These are phyloP conservation scores for Hericium coralloides DNA, from an alignment of 768 basidiomycete genomes.

Conservation along the genomic window DNA sequence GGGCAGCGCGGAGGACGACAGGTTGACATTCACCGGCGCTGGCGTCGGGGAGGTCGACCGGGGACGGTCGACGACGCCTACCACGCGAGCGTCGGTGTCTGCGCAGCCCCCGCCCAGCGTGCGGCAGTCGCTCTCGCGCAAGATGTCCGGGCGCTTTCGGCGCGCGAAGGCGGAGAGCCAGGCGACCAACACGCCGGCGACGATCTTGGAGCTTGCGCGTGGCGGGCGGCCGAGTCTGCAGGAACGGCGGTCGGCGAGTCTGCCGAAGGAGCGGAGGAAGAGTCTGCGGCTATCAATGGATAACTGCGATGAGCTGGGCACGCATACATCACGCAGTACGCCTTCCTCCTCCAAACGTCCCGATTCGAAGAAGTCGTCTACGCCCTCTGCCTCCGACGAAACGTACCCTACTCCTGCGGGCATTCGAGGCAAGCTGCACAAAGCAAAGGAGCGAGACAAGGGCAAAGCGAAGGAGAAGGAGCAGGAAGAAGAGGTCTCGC, in stretches of 20 bases:
- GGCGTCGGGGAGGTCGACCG: neutral
- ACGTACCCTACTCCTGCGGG: neutral
- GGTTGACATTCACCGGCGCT: neutral
- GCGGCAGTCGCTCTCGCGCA: constrained; percentile 8
- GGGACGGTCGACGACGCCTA: neutral
- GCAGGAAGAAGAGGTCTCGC: constrained; percentile 23
- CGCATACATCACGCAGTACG: neutral
- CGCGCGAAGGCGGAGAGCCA: neutral
- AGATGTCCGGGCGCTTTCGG: constrained; percentile 9
- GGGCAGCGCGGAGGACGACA: constrained; percentile 2
- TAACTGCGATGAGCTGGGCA: neutral
- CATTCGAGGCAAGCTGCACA: neutral
- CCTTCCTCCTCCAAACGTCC: neutral
- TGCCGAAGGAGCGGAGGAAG: constrained; percentile 6
- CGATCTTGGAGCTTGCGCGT: neutral
- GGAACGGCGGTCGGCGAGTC: constrained; percentile 5
- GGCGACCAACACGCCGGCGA: neutral
- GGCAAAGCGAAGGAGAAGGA: constrained; percentile 6
- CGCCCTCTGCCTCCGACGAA: neutral
- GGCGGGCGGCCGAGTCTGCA: constrained; percentile 1
- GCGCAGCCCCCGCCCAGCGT: neutral
- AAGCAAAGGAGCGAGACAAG: neutral
- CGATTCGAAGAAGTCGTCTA: neutral
- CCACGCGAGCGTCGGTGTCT: neutral
- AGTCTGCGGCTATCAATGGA: constrained; percentile 9